These are phyloP conservation scores for Leucocoprinus sp. DNA, from an alignment of 768 basidiomycete genomes.

Conservation along the genomic window DNA sequence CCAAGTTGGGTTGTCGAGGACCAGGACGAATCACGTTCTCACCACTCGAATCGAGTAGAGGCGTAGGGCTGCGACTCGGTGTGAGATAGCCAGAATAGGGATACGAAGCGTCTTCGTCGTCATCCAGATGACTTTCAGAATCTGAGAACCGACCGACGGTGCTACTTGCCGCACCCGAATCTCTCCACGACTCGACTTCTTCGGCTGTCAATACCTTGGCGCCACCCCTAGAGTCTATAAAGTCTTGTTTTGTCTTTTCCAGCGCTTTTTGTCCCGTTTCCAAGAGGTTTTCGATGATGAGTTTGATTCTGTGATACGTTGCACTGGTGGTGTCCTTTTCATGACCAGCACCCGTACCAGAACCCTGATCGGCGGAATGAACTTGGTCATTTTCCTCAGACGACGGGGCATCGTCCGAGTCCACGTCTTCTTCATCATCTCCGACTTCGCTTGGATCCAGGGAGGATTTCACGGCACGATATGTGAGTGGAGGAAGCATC, in stretches of 20 bases:
- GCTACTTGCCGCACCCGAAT: conserved; percentile 14
- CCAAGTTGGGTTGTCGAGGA: conserved; percentile 10
- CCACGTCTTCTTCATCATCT: conserved; percentile 40
- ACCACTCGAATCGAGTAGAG: neutral
- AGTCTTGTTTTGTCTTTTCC: conserved; percentile 47
- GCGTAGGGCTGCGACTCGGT: conserved; percentile 4
- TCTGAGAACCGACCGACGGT: conserved; percentile 14
- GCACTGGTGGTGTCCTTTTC: conserved; percentile 37
- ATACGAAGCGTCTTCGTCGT: conserved; percentile 23
- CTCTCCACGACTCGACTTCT: conserved; percentile 57
- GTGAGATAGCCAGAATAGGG: conserved; percentile 1
- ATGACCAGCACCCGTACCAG: conserved; percentile 21
- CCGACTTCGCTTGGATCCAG: conserved; percentile 33
- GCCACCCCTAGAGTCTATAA: conserved; percentile 34
- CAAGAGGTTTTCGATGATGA: conserved; percentile 56
- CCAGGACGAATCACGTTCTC: neutral
- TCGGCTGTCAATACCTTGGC: conserved; percentile 69
- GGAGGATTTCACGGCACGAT: conserved; percentile 46
- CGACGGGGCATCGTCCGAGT: conserved; percentile 25
- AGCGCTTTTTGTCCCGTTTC: conserved; percentile 52
- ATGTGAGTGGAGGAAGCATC: conserved; percentile 62
- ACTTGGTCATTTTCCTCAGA: conserved; percentile 25
- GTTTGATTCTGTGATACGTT: conserved; percentile 52
- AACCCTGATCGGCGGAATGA: conserved; percentile 26
- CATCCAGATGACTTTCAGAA: conserved; percentile 10